Evolutionary conservation across 192 early-diverging fungal genomes (phyloP), one percentile per base, ranked within the genome.

Genomic region (Irineochytrium annulatum): DNA sequence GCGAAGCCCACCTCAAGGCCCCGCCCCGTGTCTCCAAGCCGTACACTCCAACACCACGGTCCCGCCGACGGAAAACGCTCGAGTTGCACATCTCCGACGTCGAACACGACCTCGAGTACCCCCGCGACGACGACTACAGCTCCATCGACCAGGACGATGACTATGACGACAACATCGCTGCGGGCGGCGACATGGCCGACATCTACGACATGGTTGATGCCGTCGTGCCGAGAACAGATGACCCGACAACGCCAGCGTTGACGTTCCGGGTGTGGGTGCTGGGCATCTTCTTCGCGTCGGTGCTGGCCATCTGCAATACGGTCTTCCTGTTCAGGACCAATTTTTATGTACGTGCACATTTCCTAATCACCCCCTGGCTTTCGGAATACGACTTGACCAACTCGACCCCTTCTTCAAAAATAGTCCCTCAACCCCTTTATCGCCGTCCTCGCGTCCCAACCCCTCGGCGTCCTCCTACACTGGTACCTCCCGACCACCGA

Each of bases 401-500:
- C 8, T n/a, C n/a, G n/a, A n/a, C 8, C 37, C 37, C 8, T 41
- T 8, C 37, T n/a, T n/a, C 8, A 41, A 41, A n/a, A 43, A 17
- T 32, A 65, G 63, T 27, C 31, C 32, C 31, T 65, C 27, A 65
- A 59, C 56, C 43, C 54, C 22, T 59, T 34, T 24, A 44, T 57
- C 34, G 34, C 37, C 44, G 17, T 65, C 32, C 22, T 93, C 65
- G 71, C 90, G 0, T 70, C 85, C 0, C 91, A 89, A 54, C 87
- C 91, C 1, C 54, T 87, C 3, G 91, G 91, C 1, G 71, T 77
- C 24, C 33, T 89, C 20, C 60, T 87, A 66, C 86, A 88, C 27
- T 70, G 74, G 45, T 56, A 80, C 17, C 63, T 89, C 39, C 88
- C 89, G 13, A 72, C 52, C 2, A 44, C 43, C 13, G 60, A 33